Conservation (phyloP, 192 early-diverging fungal species). For the Chytriomyces sp. region DNA sequence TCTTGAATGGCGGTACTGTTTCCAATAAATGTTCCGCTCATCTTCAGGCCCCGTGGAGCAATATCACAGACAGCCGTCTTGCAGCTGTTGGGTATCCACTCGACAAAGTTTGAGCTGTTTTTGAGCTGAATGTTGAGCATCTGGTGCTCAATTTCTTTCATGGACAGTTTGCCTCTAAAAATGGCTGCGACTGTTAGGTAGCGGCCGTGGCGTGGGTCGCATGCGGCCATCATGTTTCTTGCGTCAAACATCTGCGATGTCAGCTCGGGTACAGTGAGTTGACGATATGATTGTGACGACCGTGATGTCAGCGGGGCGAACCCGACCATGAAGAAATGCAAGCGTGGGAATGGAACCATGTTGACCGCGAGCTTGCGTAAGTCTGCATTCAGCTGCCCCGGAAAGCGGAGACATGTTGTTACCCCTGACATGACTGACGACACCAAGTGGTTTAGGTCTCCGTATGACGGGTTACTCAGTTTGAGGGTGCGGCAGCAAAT, state of each 20-base stretch:
- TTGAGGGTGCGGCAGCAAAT: slow-evolving; percentile 99
- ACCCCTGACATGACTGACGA: slow-evolving; percentile 97
- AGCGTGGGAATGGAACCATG: slow-evolving; percentile 95
- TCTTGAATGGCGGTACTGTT: slow-evolving; percentile 93
- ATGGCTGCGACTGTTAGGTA: slow-evolving; percentile 94
- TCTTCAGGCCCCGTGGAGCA: slow-evolving; percentile 85
- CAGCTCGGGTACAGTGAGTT: slow-evolving; percentile 82
- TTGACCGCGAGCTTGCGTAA: slow-evolving; percentile 65
- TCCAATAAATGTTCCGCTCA: slow-evolving; percentile 92
- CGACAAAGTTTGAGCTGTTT: slow-evolving; percentile 97
- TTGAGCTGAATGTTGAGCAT: slow-evolving; percentile 97
- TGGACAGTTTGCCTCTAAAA: slow-evolving; percentile 95
- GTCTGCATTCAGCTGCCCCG: slow-evolving; percentile 82
- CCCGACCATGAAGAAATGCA: slow-evolving; percentile 98
- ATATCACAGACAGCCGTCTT: slow-evolving; percentile 92
- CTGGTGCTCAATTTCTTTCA: slow-evolving; percentile 97
- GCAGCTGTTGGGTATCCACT: slow-evolving; percentile 99
- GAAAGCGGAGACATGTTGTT: slow-evolving; percentile 98
- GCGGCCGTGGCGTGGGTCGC: slow-evolving; percentile 93
- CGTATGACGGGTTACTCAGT: slow-evolving; percentile 89
- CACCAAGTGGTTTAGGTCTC: slow-evolving; percentile 95
- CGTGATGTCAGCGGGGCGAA: slow-evolving; percentile 91
- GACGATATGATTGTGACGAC: slow-evolving; percentile 79
- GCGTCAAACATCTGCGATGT: slow-evolving; percentile 96
- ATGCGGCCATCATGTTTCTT: slow-evolving; percentile 99